A percentile compares a stretch with the other conserved stretches of the same genome.
Evolutionary conservation across 176 grass and related monocot genomes (phyloP).

Genomic region (Aegilops longissima): DNA sequence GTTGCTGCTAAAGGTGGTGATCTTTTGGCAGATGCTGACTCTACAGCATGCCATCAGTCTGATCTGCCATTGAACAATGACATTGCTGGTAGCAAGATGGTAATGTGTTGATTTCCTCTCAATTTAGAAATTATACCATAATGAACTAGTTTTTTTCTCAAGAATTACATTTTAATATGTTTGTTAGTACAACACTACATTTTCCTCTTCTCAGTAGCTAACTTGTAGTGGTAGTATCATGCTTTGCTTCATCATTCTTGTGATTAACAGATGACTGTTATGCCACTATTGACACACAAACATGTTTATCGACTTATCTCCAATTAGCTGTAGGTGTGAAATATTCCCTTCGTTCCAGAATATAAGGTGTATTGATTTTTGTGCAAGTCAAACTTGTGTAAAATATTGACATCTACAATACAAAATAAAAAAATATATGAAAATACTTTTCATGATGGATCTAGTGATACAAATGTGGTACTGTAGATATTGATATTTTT

Average conservation of each 20-base stretch:
- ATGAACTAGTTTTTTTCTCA: conserved; percentile 1
- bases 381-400: too few relatives aligned
- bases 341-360: too few relatives aligned
- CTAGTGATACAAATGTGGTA: too few relatives aligned
- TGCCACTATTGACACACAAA: background rate
- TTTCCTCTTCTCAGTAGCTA: conserved; percentile 1
- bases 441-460: too few relatives aligned
- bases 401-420: too few relatives aligned
- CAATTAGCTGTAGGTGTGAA: background rate
- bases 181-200: background rate
- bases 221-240: background rate
- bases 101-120: conserved; percentile 26
- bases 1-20: conserved; percentile 71
- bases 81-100: conserved; percentile 51
- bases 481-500: too few relatives aligned
- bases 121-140: conserved; percentile 13
- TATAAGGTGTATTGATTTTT: too few relatives aligned
- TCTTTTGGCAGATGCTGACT: conserved; percentile 92
- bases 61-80: conserved; percentile 60
- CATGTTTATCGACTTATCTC: background rate
- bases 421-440: too few relatives aligned
- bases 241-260: background rate
- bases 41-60: conserved; percentile 65
- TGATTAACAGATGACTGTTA: background rate
- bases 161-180: background rate